phyloP scores from a whole-genome alignment of 164 flowering plant species.

The Brasenia schreberi region DNA sequence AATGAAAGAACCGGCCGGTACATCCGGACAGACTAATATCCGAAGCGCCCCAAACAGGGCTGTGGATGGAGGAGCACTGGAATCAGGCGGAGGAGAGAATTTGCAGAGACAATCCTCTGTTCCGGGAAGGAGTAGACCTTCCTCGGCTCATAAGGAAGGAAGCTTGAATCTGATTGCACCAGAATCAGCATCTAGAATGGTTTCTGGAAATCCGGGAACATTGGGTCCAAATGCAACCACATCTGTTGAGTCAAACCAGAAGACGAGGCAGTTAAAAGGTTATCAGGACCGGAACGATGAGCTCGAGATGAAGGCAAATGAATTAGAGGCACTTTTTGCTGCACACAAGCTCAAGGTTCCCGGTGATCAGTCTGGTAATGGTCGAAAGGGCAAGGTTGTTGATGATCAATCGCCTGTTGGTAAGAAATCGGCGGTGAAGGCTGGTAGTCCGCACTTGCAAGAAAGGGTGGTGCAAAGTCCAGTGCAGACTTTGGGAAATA shows the following conservation, averaged over 20 bases:
- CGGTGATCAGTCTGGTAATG: conserved; percentile 48
- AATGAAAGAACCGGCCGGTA: conserved; percentile 15
- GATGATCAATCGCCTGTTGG: conserved; percentile 8
- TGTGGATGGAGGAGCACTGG: conserved; percentile 21
- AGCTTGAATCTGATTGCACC: background rate
- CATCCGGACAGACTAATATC: conserved; percentile 13
- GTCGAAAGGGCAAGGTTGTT: conserved; percentile 40
- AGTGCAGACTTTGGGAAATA: background rate
- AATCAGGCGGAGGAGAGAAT: conserved; percentile 19
- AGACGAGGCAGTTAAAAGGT: conserved; percentile 59
- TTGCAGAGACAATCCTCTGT: conserved; percentile 32
- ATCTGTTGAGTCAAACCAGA: conserved; percentile 45
- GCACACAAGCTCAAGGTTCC: conserved; percentile 87
- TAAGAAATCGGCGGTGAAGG: background rate
- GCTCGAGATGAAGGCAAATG: conserved; percentile 84
- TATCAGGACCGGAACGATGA: conserved; percentile 85
- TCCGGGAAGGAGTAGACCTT: conserved; percentile 28
- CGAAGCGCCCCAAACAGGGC: conserved; percentile 10
- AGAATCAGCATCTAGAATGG: conserved; percentile 1
- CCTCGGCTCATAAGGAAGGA: background rate
- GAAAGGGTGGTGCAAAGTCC: background rate
- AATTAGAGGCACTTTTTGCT: conserved; percentile 94
- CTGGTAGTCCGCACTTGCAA: background rate
- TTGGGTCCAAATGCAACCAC: conserved; percentile 11
- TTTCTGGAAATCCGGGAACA: conserved; percentile 22